Base-by-base conservation (phyloP, 1,284 basidiomycete genomes). In the Porodaedalea pini region DNA sequence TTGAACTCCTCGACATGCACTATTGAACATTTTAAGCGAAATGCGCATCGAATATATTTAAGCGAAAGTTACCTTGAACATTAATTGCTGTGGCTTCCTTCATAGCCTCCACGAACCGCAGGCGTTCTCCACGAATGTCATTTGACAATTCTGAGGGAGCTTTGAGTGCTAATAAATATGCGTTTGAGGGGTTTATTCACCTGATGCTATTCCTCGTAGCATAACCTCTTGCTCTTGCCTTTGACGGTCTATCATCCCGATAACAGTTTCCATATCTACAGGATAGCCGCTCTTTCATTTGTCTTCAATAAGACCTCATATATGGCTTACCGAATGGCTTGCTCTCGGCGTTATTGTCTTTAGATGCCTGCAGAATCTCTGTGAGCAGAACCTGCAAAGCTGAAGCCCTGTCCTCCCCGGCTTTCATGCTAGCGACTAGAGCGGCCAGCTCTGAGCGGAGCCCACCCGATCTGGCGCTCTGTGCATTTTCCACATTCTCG, bases 91-190 rank as follows among this genome's bases (percentile, higher is more conserved):
- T 94, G 1, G 91, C 92, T 63, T 92, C 86, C 67, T 89, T 89
- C 91, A 94, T 94, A 15, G 91, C 89, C 64, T 94, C 92, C 8
- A 94, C 87, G 66, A 94, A 94, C 3, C 88, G 77, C 54, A 94
- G 71, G 43, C 90, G 76, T 71, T 94, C 90, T 4, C 90, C 90
- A 52, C 86, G 83, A 57, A 94, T 92, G 65, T 93, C 91, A 52
- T 81, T 78, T 1, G 85, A 85, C 7, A 94, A 77, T 67, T 92
- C 91, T 90, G 61, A 31, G 45, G 59, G 32, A 49, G 31, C 52
- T 54, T 49, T 41, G 47, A 51, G n/a, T 7, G 13, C 23, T 7
- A 21, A 39, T 31, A 36, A 32, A 17, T 5, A 25, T 23, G 52
- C 19, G 25, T 19, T 45, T n/a, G 17, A 53, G 19, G 41, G 53